phyloP scores from a whole-genome alignment of 1,284 basidiomycete species.

The Malassezia vespertilionis region DNA sequence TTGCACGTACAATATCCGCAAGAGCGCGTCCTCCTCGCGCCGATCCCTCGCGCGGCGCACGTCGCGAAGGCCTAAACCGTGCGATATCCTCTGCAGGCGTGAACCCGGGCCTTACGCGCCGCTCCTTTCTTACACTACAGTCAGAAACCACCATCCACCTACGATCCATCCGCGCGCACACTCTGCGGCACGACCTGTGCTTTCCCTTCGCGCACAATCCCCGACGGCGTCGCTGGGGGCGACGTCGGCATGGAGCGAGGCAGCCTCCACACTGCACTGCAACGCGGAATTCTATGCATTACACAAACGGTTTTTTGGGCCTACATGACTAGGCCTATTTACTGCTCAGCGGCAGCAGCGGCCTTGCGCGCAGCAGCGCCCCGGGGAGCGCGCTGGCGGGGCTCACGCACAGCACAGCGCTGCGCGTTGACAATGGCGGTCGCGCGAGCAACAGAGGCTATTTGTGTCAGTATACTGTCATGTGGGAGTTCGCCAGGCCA shows the following conservation, averaged over 20 bases:
- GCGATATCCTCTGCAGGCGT: constrained; percentile 11
- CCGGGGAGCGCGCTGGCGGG: constrained; percentile 11
- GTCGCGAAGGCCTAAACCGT: constrained; percentile 9
- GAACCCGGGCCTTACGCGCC: constrained; percentile 12
- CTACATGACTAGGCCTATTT: neutral
- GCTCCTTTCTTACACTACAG: constrained; percentile 14
- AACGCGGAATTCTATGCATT: no score
- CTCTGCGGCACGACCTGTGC: constrained; percentile 9
- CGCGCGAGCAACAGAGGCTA: constrained; percentile 41
- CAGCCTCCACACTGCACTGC: neutral
- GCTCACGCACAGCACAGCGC: constrained; percentile 12
- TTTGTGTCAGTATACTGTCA: constrained; percentile 2
- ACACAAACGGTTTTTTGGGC: neutral
- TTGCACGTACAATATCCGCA: neutral
- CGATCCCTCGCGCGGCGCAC: neutral
- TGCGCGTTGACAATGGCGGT: constrained; percentile 38
- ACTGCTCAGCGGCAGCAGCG: constrained; percentile 5
- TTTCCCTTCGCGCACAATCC: constrained; percentile 6
- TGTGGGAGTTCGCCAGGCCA: constrained; percentile 15
- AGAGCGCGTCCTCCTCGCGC: neutral
- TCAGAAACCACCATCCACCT: constrained; percentile 10
- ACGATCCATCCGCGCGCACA: constrained; percentile 18
- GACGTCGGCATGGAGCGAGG: neutral
- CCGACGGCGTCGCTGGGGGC: constrained; percentile 9
- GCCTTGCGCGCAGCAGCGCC: constrained; percentile 11